Evolutionary conservation across 768 basidiomycete genomes (phyloP).

Genomic region (Leccinum imitatum): DNA sequence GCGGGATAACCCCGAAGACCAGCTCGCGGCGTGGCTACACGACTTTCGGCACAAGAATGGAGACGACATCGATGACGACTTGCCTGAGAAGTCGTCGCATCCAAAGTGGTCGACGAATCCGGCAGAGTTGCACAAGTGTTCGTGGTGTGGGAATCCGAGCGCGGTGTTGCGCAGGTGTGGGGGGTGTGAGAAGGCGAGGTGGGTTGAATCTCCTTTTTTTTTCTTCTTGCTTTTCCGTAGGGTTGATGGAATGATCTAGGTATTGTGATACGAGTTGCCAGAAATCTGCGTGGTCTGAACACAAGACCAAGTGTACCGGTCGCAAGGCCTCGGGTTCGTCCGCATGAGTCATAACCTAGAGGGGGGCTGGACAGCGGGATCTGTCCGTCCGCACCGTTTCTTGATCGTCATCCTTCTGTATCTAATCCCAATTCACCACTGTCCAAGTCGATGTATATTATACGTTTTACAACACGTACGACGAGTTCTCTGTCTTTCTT

Average conservation of each 20-base stretch:
- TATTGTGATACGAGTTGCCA: constrained; percentile 20
- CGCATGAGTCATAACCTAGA: neutral
- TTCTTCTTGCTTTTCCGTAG: neutral
- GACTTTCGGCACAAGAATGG: constrained; percentile 44
- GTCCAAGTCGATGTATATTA: constrained; percentile 12
- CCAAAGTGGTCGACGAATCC: constrained; percentile 48
- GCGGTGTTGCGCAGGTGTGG: constrained; percentile 54
- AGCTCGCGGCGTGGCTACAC: constrained; percentile 58
- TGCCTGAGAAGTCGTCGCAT: constrained; percentile 35
- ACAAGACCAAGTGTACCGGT: constrained; percentile 13
- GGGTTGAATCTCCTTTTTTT: neutral
- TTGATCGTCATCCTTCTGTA: neutral
- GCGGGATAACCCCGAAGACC: constrained; percentile 49
- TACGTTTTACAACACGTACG: neutral
- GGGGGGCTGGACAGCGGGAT: neutral
- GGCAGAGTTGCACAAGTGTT: constrained; percentile 58
- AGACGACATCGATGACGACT: constrained; percentile 33
- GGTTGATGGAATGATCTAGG: neutral
- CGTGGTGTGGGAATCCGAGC: constrained; percentile 60
- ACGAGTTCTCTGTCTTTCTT: neutral
- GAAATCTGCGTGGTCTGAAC: constrained; percentile 17
- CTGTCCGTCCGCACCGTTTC: neutral
- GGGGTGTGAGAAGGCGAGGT: constrained; percentile 44
- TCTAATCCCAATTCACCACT: neutral
- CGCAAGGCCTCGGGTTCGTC: constrained; percentile 1